Evolutionary conservation across 2,329 filamentous ascomycete genomes (phyloP), one percentile per base, ranked within the genome.

Genomic region (Verticillium longisporum): DNA sequence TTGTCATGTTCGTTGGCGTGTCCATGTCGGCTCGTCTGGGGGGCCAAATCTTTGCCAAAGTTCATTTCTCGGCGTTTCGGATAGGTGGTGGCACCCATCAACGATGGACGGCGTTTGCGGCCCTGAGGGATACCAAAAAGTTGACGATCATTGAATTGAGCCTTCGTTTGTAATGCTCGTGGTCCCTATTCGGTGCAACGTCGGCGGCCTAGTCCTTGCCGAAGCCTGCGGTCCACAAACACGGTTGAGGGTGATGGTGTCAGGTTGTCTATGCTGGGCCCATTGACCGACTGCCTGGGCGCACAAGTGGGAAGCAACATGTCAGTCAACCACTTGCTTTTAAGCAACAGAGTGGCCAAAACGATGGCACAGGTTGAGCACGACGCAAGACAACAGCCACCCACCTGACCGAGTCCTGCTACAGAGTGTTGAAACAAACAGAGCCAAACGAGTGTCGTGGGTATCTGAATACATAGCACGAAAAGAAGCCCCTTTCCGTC

Each of bases 361-460:
- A 31, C 26, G 26, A 31, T 31, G 26, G 26, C 26, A 31, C 26
- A 31, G 26, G 5, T n/a, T 41, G 36, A 58, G 36, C 15, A 55
- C 13, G 32, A 34, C 13, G 53, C 56, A 21, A 61, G 33, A 55
- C 45, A 61, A 34, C 62, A 36, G 32, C 37, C 41, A 15, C 57
- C 61, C 50, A 13, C 15, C 21, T 45, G 32, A 14, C 11, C 6
- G 11, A 41, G 18, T 26, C 38, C 18, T 18, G 3, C 21, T 14
- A 56, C 13, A 37, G 15, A 56, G 18, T 15, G 33, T 37, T 41
- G 50, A 55, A 34, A 57, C 56, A 58, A 59, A 26, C 32, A 50
- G 61, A 50, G 55, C 59, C 59, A 60, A 63, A 32, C 36, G 60
- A 59, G 59, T 59, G 63, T 62, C 45, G 63, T 56, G 63, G 63